Conservation (phyloP, 2,329 filamentous ascomycete genomes). For the Leptodontidium sp. region DNA sequence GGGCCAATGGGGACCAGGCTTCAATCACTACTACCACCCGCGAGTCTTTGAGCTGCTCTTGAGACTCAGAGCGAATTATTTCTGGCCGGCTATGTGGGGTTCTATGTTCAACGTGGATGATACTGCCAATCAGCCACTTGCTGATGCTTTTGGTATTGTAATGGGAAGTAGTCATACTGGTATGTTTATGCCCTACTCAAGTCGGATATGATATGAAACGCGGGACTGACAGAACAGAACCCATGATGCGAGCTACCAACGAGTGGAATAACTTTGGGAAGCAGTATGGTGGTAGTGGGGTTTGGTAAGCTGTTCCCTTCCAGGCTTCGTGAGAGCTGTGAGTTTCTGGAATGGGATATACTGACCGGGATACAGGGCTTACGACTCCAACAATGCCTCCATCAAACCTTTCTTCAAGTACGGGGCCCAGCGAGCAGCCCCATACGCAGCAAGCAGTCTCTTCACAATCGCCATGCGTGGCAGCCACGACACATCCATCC, state of each 20-base stretch:
- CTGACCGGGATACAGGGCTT: constrained; percentile 63
- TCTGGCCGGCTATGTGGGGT: constrained; percentile 78
- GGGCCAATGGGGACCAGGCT: constrained; percentile 53
- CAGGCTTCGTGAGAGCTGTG: too few species aligned
- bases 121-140: constrained; percentile 70
- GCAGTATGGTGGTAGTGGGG: constrained; percentile 54
- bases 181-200: constrained; percentile 11
- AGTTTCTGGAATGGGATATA: neutral
- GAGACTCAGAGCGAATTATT: constrained; percentile 74
- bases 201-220: neutral
- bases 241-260: constrained; percentile 69
- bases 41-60: constrained; percentile 76
- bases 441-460: constrained; percentile 69
- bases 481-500: constrained; percentile 69
- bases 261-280: constrained; percentile 57
- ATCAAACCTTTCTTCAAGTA: constrained; percentile 74
- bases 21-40: constrained; percentile 70
- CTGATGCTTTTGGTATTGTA: constrained; percentile 78
- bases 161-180: constrained; percentile 73
- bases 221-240: constrained; percentile 56
- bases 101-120: constrained; percentile 79
- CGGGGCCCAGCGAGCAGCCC: constrained; percentile 69
- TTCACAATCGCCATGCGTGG: constrained; percentile 78
- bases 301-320: neutral
- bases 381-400: constrained; percentile 72